Percentiles rank a stretch among this genome's conserved stretches.
Evolutionary conservation across 2,329 filamentous ascomycete genomes (phyloP).

Genomic region (Neofusicoccum sp.): DNA sequence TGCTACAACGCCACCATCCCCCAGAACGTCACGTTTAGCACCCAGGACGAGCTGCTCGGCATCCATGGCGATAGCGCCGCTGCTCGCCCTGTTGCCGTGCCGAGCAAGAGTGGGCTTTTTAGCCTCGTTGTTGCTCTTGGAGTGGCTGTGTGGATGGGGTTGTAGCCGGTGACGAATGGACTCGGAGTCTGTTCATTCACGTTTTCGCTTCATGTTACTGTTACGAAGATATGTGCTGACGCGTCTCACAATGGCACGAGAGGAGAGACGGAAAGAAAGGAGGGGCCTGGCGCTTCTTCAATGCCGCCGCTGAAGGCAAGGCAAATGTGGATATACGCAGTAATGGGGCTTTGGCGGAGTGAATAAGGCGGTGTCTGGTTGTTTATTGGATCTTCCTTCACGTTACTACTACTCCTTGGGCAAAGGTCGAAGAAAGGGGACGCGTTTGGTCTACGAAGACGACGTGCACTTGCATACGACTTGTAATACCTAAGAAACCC

Average conservation of each 20-base stretch:
- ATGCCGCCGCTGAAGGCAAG: neutral
- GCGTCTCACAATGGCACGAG: neutral
- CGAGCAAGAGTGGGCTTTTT: conserved; percentile 33
- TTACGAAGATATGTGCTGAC: neutral
- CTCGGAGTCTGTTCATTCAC: neutral
- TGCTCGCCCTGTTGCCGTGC: conserved; percentile 26
- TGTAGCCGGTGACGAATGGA: conserved; percentile 26
- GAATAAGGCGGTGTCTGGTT: no score
- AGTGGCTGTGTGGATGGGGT: conserved; percentile 30
- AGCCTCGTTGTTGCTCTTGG: conserved; percentile 38
- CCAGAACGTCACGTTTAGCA: conserved; percentile 71
- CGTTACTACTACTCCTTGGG: no score
- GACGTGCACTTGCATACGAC: no score
- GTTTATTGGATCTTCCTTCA: no score
- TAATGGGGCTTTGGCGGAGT: no score
- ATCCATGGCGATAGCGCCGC: conserved; percentile 32
- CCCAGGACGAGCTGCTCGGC: conserved; percentile 39
- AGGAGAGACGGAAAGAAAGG: no score
- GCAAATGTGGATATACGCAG: no score
- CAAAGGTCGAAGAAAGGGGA: no score
- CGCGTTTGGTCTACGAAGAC: no score
- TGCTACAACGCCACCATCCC: conserved; percentile 66
- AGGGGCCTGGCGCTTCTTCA: neutral
- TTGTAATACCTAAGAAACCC: no score
- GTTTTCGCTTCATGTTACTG: neutral